These are phyloP conservation scores for Brasilioporus rufonigricans DNA, from an alignment of 768 basidiomycete species.

Conservation along the genomic window DNA sequence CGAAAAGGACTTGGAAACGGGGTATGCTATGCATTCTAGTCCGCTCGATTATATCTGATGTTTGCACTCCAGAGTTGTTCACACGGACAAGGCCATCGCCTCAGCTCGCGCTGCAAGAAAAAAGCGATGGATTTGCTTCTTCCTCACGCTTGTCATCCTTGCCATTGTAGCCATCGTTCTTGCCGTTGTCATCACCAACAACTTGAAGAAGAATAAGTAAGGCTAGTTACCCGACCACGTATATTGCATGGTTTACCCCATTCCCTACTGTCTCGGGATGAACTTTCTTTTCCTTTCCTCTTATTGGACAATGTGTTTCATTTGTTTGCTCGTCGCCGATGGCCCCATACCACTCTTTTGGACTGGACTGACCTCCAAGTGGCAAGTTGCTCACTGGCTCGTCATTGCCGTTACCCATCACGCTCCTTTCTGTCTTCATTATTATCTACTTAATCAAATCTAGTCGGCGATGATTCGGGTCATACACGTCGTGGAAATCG, in stretches of 20 bases:
- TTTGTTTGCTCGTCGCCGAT: slow-evolving; percentile 3
- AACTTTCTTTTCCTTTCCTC: background rate
- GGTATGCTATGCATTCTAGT: slow-evolving; percentile 46
- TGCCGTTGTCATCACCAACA: slow-evolving; percentile 52
- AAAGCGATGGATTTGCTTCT: slow-evolving; percentile 97
- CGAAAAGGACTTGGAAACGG: slow-evolving; percentile 81
- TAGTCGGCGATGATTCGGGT: slow-evolving; percentile 22
- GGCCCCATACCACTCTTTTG: slow-evolving; percentile 20
- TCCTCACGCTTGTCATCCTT: slow-evolving; percentile 63
- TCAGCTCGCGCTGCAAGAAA: slow-evolving; percentile 87
- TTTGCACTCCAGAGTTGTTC: slow-evolving; percentile 53
- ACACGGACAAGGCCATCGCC: slow-evolving; percentile 83
- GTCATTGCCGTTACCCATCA: background rate
- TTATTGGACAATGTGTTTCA: slow-evolving; percentile 11
- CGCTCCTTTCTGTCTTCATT: slow-evolving; percentile 21
- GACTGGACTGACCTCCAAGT: slow-evolving; percentile 14
- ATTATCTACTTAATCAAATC: slow-evolving; percentile 28
- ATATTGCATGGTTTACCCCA: background rate
- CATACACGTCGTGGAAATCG: slow-evolving; percentile 7
- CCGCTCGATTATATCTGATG: background rate
- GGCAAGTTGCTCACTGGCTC: slow-evolving; percentile 15
- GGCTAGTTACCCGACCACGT: background rate
- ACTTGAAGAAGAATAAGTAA: slow-evolving; percentile 34
- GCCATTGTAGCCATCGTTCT: slow-evolving; percentile 65
- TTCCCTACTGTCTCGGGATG: background rate